These are phyloP conservation scores for Amanita pallidorosea DNA, from an alignment of 768 basidiomycete species.

Conservation along the genomic window DNA sequence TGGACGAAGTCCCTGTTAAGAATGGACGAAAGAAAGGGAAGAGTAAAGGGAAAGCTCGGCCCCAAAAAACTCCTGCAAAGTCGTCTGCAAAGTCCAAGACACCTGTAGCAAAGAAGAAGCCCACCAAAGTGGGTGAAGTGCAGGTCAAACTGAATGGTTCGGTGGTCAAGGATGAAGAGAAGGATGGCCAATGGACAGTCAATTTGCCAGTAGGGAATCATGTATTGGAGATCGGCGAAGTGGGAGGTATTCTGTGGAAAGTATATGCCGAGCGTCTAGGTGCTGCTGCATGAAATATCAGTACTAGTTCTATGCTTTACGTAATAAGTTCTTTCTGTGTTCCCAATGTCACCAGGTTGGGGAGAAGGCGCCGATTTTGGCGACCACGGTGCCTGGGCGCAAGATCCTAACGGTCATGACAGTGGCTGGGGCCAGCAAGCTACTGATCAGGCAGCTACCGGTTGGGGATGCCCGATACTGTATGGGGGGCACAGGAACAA, in stretches of 20 bases:
- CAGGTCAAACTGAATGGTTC: conserved; percentile 58
- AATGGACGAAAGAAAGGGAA: conserved; percentile 33
- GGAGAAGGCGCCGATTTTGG: neutral
- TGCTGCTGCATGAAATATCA: conserved; percentile 4
- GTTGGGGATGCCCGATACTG: neutral
- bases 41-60: conserved; percentile 25
- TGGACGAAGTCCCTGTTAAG: conserved; percentile 32
- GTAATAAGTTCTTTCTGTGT: neutral
- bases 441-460: neutral
- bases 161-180: conserved; percentile 31
- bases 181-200: conserved; percentile 50
- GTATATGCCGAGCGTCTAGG: conserved; percentile 45
- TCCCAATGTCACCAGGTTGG: neutral
- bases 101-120: conserved; percentile 28
- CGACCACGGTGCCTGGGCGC: neutral
- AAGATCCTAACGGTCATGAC: neutral
- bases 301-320: neutral
- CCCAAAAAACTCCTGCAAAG: conserved; percentile 23
- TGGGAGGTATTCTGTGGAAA: conserved; percentile 61
- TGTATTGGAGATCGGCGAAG: conserved; percentile 64
- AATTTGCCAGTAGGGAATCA: conserved; percentile 48
- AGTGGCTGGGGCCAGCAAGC: neutral
- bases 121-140: conserved; percentile 40
- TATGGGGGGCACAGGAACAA: neutral
- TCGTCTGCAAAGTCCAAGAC: conserved; percentile 18